Percentiles rank a stretch among this genome's conserved stretches.
Evolutionary conservation across 805 yeast species (phyloP).

Genomic region (Candida broadrunensis): DNA sequence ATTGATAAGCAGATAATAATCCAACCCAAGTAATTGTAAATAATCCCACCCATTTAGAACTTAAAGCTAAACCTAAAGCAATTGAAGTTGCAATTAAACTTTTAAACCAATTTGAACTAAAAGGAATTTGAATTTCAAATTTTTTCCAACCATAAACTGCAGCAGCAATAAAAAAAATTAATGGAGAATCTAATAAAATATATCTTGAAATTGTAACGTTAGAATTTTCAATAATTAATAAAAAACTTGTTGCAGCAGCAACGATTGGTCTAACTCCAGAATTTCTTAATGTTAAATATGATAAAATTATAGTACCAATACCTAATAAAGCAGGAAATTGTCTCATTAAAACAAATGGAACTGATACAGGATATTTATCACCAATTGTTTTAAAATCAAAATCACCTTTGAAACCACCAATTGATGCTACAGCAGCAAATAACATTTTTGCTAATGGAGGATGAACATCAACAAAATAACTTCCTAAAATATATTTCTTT

Average conservation of each 20-base stretch:
- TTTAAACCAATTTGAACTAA: conserved; percentile 54
- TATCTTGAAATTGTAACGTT: conserved; percentile 70
- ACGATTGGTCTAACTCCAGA: conserved; percentile 69
- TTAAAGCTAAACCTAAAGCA: conserved; percentile 68
- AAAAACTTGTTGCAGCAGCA: conserved; percentile 53
- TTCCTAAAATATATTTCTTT: conserved; percentile 65
- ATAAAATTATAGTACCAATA: conserved; percentile 59
- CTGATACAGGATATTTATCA: conserved; percentile 51
- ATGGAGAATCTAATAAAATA: conserved; percentile 73
- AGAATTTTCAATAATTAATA: conserved; percentile 66
- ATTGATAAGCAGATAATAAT: conserved; percentile 51
- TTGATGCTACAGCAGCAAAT: conserved; percentile 64
- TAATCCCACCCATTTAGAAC: conserved; percentile 83
- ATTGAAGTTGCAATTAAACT: conserved; percentile 62
- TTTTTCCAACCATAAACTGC: conserved; percentile 63
- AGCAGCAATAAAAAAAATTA: conserved; percentile 73
- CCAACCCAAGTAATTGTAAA: conserved; percentile 83
- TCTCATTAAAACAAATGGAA: conserved; percentile 71
- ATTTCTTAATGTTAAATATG: conserved; percentile 65
- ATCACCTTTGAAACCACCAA: conserved; percentile 72
- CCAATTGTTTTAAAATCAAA: conserved; percentile 70
- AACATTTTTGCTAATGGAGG: conserved; percentile 80
- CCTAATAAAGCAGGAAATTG: conserved; percentile 67
- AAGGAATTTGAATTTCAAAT: conserved; percentile 64
- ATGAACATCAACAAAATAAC: conserved; percentile 69